Evolutionary conservation across 495 filamentous ascomycete species (phyloP), one percentile per base, ranked within the genome.

Genomic region (Chaetomium cochliodes): DNA sequence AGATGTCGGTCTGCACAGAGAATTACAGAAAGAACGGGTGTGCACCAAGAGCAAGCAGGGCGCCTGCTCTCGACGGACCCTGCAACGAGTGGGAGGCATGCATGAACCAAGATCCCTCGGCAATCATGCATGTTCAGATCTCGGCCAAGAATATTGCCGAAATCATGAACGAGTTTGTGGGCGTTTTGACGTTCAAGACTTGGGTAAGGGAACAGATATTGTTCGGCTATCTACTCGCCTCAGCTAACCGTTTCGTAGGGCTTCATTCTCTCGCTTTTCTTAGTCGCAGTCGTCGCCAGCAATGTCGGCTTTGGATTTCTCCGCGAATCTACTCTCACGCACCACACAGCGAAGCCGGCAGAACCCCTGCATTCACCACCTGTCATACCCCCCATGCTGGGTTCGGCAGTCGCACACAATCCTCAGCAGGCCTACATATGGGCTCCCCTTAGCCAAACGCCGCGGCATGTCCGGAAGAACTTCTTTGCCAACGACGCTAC

Each of bases 21-120:
- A 78, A 89, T 56, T 98, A 88, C 73, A 68, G 81, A 12, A 84
- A 86, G 42, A 98, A 98, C 68, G 77, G 76, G 23, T 98, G 94
- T 70, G 82, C 78, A 0, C 81, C 82, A 0, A 66, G 66, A 42
- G 77, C 80, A 0, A 79, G 76, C 30, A 81, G 90, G 20, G 76
- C 90, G 1, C 93, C 92, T 0, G 90, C 90, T 0, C 80, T 98
- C 68, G 83, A 91, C 69, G 77, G 69, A 0, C 74, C 86, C 5
- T 98, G 94, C 71, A 81, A 86, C 39, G 82, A 85, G 47, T 98
- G 93, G 94, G 86, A 88, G 62, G 77, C 77, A 5, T 98, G 94
- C 73, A 97, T 97, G 93, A 84, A 90, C 58, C 82, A 80, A 59
- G 75, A 83, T 60, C 71, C 76, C 1, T 69, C 74, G 33, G 68